phyloP scores from a whole-genome alignment of 2,329 filamentous ascomycete species.

The Talaromyces sp. region DNA sequence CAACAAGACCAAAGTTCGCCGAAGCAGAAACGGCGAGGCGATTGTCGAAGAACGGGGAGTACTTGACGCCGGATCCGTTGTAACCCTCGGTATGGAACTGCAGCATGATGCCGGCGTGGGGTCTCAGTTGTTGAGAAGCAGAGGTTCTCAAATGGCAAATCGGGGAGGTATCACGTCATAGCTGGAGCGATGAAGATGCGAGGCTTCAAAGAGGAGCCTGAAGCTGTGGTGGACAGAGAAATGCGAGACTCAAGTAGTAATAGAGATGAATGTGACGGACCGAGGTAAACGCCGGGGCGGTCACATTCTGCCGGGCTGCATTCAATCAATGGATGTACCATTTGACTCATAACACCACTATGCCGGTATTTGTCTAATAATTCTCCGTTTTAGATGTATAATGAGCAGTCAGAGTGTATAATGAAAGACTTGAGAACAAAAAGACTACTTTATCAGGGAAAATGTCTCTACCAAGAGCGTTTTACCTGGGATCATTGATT shows the following conservation, averaged over 20 bases:
- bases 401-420: neutral
- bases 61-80: constrained; percentile 96
- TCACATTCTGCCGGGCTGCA: neutral
- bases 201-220: neutral
- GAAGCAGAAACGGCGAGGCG: constrained; percentile 82
- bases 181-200: neutral
- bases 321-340: neutral
- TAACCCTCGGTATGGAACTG: constrained; percentile 90
- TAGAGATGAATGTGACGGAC: neutral
- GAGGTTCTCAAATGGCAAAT: neutral
- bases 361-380: too few relatives aligned
- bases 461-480: neutral
- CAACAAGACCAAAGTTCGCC: constrained; percentile 95
- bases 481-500: neutral
- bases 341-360: too few relatives aligned
- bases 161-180: constrained; percentile 2
- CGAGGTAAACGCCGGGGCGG: neutral
- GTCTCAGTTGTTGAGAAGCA: neutral
- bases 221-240: neutral
- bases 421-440: neutral
- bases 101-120: constrained; percentile 58
- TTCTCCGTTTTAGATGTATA: neutral
- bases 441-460: neutral
- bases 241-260: neutral
- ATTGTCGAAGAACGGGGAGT: constrained; percentile 96